phyloP scores from a whole-genome alignment of 2,329 filamentous ascomycete species.

The Apiospora aurea region DNA sequence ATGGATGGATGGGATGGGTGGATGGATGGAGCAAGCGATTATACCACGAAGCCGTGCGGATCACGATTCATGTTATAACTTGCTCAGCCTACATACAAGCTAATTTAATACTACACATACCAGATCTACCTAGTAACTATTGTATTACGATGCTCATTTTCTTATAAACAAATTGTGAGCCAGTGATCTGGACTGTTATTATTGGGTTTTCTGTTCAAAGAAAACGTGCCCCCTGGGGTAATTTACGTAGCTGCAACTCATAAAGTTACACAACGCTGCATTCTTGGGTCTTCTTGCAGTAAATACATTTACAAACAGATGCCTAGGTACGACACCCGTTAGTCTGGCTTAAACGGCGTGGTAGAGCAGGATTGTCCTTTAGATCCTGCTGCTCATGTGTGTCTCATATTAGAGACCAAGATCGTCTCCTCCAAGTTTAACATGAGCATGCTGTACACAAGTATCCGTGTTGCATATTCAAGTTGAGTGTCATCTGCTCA shows the following conservation, averaged over 20 bases:
- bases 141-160: no score
- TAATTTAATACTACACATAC: conserved; percentile 23
- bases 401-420: neutral
- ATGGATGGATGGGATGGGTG: conserved; percentile 11
- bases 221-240: no score
- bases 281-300: neutral
- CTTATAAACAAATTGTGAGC: neutral
- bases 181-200: neutral
- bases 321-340: neutral
- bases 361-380: neutral
- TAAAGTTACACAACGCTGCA: neutral
- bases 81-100: conserved; percentile 18
- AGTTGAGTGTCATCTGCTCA: neutral
- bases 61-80: conserved; percentile 19
- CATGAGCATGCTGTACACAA: neutral
- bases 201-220: no score
- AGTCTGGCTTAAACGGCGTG: neutral
- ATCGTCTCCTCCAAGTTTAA: neutral
- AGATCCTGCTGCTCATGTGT: no score
- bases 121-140: neutral
- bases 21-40: conserved; percentile 10
- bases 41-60: neutral
- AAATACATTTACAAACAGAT: neutral
- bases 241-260: neutral
- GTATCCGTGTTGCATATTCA: neutral